Base-by-base conservation (phyloP, 306 rosid species). In the cucumber (Cucumis sativus) region DNA sequence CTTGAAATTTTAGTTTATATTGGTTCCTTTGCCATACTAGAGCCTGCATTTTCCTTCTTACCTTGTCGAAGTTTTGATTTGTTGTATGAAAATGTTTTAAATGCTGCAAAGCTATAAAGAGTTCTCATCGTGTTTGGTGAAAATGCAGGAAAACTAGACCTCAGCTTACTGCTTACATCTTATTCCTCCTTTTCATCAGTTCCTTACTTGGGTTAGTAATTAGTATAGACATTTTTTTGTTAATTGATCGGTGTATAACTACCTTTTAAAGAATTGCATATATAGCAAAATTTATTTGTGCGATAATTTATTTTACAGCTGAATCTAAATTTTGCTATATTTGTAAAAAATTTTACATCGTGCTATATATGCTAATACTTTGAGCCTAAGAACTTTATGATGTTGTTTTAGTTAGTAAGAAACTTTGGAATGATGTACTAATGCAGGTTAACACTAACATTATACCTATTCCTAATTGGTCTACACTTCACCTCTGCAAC, bases 171-270 rank as follows among this genome's bases (percentile, higher is more conserved):
- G 74, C 69, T 65, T 70, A 40, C 67, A 82, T 88, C 63, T 41
- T 85, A 54, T 89, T 85, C 43, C 87, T 84, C 47, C 90, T 94
- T 61, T 90, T 94, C 85, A 76, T 94, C 80, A 84, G 88, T 73
- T 89, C 98, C 79, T 84, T 94, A 66, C 40, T 94, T 30, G 98
- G 97, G 98, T 94, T 78, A 66, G 91, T 82, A 83, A 97, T 94
- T 78, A 66, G 91, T 82, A 83, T 30, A 4, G 7, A 0, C 21
- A 37, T 37, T 28, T 28, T 18, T 51, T 37, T 49, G 15, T 41
- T 5, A 52, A 45, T 33, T 58, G 1, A 56, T 23, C 12, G 21
- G 17, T 47, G 17, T 47, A 47, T 47, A 47, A 1, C 6, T 3
- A 47, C 54, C 3, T 1, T 13, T 47, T 47, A 12, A 47, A 12